These are phyloP conservation scores for Neostapfia colusana DNA, from an alignment of 176 grass and related monocot species.

Conservation along the genomic window DNA sequence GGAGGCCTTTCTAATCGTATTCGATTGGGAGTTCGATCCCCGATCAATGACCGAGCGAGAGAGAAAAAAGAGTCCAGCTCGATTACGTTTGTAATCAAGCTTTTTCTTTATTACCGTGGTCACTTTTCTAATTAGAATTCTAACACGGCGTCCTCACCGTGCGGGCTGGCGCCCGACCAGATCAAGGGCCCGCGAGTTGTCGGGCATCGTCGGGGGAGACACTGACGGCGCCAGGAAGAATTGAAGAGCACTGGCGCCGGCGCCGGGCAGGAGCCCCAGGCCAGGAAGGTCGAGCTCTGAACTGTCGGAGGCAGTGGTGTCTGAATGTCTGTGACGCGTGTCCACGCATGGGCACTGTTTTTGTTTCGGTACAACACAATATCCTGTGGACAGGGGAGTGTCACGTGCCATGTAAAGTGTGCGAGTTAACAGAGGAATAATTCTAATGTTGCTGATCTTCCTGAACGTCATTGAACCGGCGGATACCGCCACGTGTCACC, in stretches of 20 bases:
- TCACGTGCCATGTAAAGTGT: not conserved
- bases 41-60: no score
- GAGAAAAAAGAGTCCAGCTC: no score
- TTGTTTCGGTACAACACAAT: not conserved
- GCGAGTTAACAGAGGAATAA: constrained; percentile 24
- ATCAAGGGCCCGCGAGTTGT: constrained; percentile 71
- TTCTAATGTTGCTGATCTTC: not conserved
- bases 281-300: constrained; percentile 78
- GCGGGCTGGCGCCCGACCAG: constrained; percentile 63
- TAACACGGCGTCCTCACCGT: constrained; percentile 69
- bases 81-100: no score
- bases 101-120: no score
- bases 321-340: not conserved
- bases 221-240: constrained; percentile 13
- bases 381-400: not conserved
- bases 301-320: not conserved
- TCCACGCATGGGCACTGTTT: no score
- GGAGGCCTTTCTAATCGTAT: no score
- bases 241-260: not conserved
- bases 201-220: constrained; percentile 45
- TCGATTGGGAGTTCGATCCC: no score
- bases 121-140: no score
- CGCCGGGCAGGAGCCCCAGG: not conserved
- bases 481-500: no score
- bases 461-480: no score